These are phyloP conservation scores for Acacia concinna DNA, from an alignment of 331 rosid species.

Conservation along the genomic window DNA sequence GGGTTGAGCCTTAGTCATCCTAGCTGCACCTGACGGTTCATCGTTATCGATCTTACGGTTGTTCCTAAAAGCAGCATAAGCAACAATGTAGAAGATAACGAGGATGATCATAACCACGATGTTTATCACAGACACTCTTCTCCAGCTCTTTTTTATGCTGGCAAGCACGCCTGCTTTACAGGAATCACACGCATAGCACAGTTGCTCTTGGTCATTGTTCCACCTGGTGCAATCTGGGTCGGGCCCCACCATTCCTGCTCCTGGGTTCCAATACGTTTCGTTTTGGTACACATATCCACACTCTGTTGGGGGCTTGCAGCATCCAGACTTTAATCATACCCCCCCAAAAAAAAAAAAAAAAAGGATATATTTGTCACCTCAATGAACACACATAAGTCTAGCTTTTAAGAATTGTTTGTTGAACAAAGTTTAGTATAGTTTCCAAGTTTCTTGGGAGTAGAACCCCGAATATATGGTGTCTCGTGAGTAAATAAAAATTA, in stretches of 20 bases:
- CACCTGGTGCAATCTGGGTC: conserved; percentile 61
- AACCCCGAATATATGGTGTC: conserved; percentile 28
- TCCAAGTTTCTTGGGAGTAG: not conserved
- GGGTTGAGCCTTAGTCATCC: conserved; percentile 84
- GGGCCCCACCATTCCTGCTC: conserved; percentile 33
- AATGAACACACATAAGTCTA: not conserved
- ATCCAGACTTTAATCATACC: conserved; percentile 67
- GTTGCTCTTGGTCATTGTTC: conserved; percentile 66
- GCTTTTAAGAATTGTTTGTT: no score
- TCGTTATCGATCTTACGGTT: conserved; percentile 75
- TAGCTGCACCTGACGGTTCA: conserved; percentile 73
- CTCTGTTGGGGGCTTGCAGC: conserved; percentile 94
- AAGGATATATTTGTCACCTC: not conserved
- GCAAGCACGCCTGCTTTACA: conserved; percentile 92
- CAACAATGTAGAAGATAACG: conserved; percentile 66
- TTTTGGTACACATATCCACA: conserved; percentile 61
- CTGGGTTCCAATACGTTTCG: conserved; percentile 66
- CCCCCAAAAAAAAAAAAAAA: not conserved
- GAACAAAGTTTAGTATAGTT: no score
- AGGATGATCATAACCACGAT: conserved; percentile 72
- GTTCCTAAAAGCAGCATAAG: conserved; percentile 76
- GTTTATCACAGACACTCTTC: conserved; percentile 90
- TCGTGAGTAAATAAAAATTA: not conserved
- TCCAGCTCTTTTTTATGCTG: conserved; percentile 85
- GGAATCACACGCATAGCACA: conserved; percentile 74